These are phyloP conservation scores for Cupressus sempervirens DNA, from an alignment of 75 land plant species.

Conservation along the genomic window DNA sequence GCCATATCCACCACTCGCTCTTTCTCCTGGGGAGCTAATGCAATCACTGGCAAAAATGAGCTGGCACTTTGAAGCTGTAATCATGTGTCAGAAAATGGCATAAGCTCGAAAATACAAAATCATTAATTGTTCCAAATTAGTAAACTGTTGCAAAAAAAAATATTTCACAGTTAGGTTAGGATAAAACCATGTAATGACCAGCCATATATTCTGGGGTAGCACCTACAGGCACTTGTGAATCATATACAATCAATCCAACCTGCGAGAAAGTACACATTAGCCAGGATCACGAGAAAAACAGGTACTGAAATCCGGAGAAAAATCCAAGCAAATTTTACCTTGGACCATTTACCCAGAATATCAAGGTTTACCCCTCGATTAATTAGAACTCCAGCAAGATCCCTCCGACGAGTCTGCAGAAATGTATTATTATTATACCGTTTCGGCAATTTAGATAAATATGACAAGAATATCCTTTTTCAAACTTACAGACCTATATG, in stretches of 20 bases:
- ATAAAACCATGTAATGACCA: constrained; percentile 85
- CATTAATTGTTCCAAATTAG: not conserved
- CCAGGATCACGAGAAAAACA: not conserved
- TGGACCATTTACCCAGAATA: constrained; percentile 93
- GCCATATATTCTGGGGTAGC: constrained; percentile 99
- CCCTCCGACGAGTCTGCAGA: constrained; percentile 72
- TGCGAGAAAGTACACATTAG: constrained; percentile 13
- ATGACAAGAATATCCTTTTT: not conserved
- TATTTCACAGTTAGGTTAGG: not conserved
- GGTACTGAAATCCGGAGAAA: not conserved
- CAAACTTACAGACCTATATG: not conserved
- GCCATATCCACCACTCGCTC: constrained; percentile 92
- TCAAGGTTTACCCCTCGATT: constrained; percentile 90
- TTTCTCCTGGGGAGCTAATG: constrained; percentile 95
- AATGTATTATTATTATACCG: not conserved
- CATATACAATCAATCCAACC: constrained; percentile 95
- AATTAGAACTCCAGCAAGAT: constrained; percentile 72
- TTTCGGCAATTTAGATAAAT: not conserved
- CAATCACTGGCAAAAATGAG: constrained; percentile 98
- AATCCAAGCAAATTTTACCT: constrained; percentile 33
- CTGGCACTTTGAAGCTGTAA: constrained; percentile 92
- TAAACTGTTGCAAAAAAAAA: not conserved
- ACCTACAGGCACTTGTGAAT: constrained; percentile 96
- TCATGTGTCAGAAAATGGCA: not conserved
- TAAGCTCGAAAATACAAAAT: not conserved